phyloP scores from a whole-genome alignment of 2,329 filamentous ascomycete species.

The Geoglossum cookeanum region DNA sequence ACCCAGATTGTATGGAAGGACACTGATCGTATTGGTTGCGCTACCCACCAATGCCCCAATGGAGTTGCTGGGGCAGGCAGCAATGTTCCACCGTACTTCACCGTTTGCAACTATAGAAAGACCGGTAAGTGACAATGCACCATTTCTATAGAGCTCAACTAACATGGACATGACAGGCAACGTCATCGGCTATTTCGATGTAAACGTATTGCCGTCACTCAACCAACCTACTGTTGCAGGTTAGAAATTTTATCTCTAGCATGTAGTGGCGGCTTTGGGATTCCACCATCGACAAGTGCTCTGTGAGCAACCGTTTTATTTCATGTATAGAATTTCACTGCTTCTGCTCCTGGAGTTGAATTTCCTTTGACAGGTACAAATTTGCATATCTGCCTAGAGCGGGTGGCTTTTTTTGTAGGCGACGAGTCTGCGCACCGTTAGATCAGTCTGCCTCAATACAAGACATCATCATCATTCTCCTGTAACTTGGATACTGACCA shows the following conservation, averaged over 20 bases:
- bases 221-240: constrained; percentile 18
- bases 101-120: constrained; percentile 73
- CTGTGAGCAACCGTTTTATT: not conserved
- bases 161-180: constrained; percentile 28
- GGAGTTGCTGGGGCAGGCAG: constrained; percentile 26
- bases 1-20: constrained; percentile 54
- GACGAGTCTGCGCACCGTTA: not conserved
- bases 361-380: not conserved
- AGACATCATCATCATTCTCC: not conserved
- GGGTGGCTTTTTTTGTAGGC: not conserved
- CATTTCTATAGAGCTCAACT: constrained; percentile 9
- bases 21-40: constrained; percentile 44
- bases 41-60: constrained; percentile 32
- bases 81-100: constrained; percentile 40
- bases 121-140: constrained; percentile 37
- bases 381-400: not conserved
- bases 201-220: constrained; percentile 29
- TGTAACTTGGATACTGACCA: not conserved
- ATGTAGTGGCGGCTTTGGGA: not conserved
- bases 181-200: constrained; percentile 31
- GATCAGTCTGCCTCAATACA: not conserved
- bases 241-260: not conserved
- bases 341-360: not conserved
- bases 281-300: not conserved
- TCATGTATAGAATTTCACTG: not conserved